Evolutionary conservation across 2,329 filamentous ascomycete species (phyloP).

Genomic region (Epichloe baconii): DNA sequence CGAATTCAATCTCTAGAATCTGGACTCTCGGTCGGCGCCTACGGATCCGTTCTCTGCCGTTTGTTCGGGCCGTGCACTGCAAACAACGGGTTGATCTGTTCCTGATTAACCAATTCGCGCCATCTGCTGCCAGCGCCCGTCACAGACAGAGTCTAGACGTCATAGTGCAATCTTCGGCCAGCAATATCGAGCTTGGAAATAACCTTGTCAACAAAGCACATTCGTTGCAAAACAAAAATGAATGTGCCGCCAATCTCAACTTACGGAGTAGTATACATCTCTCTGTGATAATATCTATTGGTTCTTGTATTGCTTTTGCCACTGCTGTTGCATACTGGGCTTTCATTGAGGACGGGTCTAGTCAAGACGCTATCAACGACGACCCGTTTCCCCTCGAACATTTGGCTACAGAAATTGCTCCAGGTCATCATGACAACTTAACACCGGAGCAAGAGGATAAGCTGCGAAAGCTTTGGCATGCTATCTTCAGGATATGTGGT

Average conservation of each 20-base stretch:
- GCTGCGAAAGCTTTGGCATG: conserved; percentile 73
- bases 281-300: not conserved
- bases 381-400: conserved; percentile 5
- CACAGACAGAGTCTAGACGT: not conserved
- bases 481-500: conserved; percentile 64
- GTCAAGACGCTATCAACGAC: not conserved
- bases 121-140: not conserved
- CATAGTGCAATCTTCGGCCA: not conserved
- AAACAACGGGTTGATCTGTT: not conserved
- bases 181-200: not conserved
- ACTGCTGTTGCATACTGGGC: conserved; percentile 3
- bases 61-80: not conserved
- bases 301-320: conserved; percentile 5
- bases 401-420: conserved; percentile 34
- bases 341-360: not conserved
- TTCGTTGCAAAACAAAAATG: not conserved
- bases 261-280: not conserved
- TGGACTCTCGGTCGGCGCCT: not conserved
- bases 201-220: not conserved
- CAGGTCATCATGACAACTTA: conserved; percentile 73
- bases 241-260: not conserved
- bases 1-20: not conserved
- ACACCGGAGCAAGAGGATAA: conserved; percentile 84
- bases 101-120: not conserved
- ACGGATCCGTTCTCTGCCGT: not conserved